phyloP scores from a whole-genome alignment of 768 basidiomycete species.

The Termitomyces eurrhizus region DNA sequence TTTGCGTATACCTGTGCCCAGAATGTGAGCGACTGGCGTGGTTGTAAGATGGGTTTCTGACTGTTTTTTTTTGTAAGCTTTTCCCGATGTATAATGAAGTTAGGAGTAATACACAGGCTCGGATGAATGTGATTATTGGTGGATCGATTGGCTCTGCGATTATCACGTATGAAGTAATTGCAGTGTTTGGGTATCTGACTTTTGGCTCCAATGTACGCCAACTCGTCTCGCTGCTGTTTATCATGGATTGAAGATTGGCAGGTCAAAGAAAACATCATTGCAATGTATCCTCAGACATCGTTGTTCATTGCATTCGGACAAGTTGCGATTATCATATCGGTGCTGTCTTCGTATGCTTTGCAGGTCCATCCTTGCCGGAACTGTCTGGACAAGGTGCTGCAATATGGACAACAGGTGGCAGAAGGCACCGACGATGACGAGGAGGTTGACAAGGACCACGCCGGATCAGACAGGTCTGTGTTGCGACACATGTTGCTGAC shows the following conservation, averaged over 20 bases:
- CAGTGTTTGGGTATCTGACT: constrained; percentile 86
- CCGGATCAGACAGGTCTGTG: constrained; percentile 55
- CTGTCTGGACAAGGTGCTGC: constrained; percentile 88
- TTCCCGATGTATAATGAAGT: constrained; percentile 96
- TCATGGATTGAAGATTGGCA: constrained; percentile 22
- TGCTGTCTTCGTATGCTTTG: constrained; percentile 90
- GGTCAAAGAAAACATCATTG: constrained; percentile 92
- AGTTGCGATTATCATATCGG: constrained; percentile 86
- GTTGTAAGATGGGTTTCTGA: not conserved
- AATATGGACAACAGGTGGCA: constrained; percentile 32
- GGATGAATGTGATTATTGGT: constrained; percentile 87
- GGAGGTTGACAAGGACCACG: constrained; percentile 53
- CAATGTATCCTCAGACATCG: constrained; percentile 90
- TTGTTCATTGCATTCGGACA: constrained; percentile 92
- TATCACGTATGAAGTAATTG: constrained; percentile 84
- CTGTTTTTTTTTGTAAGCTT: constrained; percentile 44
- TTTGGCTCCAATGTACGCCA: constrained; percentile 76
- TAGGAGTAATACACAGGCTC: constrained; percentile 68
- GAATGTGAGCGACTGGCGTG: constrained; percentile 56
- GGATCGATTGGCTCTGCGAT: constrained; percentile 84
- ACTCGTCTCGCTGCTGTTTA: not conserved
- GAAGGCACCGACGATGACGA: constrained; percentile 27
- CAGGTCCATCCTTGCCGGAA: constrained; percentile 94
- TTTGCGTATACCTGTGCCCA: constrained; percentile 92
- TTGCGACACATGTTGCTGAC: constrained; percentile 72